phyloP scores from a whole-genome alignment of 768 basidiomycete genomes.

The Boletus insuetus region DNA sequence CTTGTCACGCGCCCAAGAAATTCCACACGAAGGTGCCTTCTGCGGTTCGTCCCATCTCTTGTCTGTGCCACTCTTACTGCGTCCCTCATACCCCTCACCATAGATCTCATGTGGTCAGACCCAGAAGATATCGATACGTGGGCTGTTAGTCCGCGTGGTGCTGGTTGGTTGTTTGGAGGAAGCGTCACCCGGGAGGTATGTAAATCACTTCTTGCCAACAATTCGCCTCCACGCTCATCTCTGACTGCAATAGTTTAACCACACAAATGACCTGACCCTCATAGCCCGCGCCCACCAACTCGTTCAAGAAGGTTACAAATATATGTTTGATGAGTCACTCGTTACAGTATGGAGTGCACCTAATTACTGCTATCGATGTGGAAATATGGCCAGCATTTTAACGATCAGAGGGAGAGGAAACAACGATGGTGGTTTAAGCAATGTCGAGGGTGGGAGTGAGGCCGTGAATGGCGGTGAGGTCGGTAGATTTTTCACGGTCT shows the following conservation, averaged over 20 bases:
- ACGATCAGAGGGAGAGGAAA: conserved; percentile 68
- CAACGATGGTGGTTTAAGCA: conserved; percentile 11
- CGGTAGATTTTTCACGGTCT: conserved; percentile 71
- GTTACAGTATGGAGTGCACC: conserved; percentile 94
- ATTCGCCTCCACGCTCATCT: conserved; percentile 1
- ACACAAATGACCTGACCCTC: conserved; percentile 81
- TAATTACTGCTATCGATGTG: conserved; percentile 83
- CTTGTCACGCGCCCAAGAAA: conserved; percentile 92
- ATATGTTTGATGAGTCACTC: conserved; percentile 92
- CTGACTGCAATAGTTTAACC: conserved; percentile 68
- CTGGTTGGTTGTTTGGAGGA: conserved; percentile 92
- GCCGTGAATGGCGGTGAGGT: conserved; percentile 15
- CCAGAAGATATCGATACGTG: conserved; percentile 94
- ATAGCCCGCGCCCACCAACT: conserved; percentile 97
- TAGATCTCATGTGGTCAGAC: conserved; percentile 98
- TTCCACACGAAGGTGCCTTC: conserved; percentile 98
- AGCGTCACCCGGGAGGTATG: conserved; percentile 80
- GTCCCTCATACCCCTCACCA: not conserved
- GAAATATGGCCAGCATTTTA: conserved; percentile 90
- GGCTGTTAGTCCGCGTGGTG: conserved; percentile 95
- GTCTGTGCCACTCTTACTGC: not conserved
- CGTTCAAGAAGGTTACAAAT: conserved; percentile 93
- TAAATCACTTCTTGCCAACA: not conserved
- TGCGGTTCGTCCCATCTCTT: conserved; percentile 54
- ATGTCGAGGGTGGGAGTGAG: not conserved